Percentiles rank a stretch among this genome's conserved stretches.
phyloP scores from a whole-genome alignment of 345 rosid genomes.

The Firmiana major region DNA sequence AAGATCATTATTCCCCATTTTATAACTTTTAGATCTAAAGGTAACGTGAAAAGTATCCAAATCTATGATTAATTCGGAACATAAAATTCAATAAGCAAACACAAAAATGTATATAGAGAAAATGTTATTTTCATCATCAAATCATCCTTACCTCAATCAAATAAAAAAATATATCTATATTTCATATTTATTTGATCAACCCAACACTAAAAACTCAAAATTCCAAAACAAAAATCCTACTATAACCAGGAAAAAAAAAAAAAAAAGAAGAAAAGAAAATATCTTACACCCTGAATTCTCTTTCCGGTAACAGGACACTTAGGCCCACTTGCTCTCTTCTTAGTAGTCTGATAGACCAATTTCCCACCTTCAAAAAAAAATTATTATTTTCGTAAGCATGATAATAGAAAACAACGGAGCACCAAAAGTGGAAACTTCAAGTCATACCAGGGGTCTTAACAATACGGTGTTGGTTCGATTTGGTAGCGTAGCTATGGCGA shows the following conservation, averaged over 20 bases:
- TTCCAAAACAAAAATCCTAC: background rate
- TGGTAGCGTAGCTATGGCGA: slow-evolving; percentile 70
- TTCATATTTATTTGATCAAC: background rate
- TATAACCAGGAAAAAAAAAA: background rate
- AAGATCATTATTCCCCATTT: background rate
- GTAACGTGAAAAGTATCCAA: background rate
- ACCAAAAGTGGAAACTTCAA: too few relatives aligned
- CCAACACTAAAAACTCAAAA: background rate
- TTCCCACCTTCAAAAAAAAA: slow-evolving; percentile 49
- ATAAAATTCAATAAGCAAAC: background rate
- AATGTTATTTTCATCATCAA: background rate
- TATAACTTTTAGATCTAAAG: background rate
- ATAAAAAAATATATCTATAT: background rate
- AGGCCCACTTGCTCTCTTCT: slow-evolving; percentile 73
- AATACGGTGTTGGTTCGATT: slow-evolving; percentile 61
- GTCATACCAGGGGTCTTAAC: slow-evolving; percentile 56
- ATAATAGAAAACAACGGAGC: background rate
- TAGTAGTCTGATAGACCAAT: slow-evolving; percentile 66
- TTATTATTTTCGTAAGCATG: background rate
- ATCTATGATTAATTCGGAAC: background rate
- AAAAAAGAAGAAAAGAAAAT: background rate
- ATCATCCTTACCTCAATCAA: background rate
- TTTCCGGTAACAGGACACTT: slow-evolving; percentile 67
- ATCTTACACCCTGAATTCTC: slow-evolving; percentile 66
- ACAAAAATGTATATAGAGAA: background rate